Conservation (phyloP, 2,329 filamentous ascomycete genomes). For the Endoconidiophora laricicola region DNA sequence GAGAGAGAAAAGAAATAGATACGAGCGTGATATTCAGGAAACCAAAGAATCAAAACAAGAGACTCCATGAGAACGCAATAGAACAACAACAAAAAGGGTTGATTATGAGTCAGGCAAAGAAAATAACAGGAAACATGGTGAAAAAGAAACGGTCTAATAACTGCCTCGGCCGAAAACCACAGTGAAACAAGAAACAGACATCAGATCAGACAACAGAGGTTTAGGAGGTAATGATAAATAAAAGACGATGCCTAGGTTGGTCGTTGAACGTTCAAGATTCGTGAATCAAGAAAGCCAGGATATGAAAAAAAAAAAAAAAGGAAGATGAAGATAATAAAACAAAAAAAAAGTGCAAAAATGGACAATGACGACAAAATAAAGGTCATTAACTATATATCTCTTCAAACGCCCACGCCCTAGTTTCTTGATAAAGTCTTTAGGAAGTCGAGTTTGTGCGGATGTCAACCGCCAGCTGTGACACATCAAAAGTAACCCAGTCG, state of each 20-base stretch:
- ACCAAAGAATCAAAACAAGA: not conserved
- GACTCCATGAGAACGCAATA: not conserved
- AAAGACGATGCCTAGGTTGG: not conserved
- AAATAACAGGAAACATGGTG: no score
- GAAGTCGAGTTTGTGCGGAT: conserved; percentile 16
- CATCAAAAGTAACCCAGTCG: conserved; percentile 31
- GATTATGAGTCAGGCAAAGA: not conserved
- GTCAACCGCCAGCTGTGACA: conserved; percentile 24
- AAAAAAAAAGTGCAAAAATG: not conserved
- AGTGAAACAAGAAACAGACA: not conserved
- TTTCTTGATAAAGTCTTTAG: not conserved
- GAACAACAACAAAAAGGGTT: not conserved
- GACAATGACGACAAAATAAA: not conserved
- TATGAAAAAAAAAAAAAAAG: not conserved
- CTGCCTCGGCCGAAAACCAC: not conserved
- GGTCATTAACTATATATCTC: not conserved
- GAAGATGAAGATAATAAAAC: conserved; percentile 1
- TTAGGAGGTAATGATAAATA: not conserved
- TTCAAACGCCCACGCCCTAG: not conserved
- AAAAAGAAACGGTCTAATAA: conserved; percentile 2
- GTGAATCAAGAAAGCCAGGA: not conserved
- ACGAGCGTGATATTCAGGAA: not conserved
- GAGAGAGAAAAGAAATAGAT: no score
- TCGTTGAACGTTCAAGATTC: conserved; percentile 7
- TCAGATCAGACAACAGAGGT: no score